These are phyloP conservation scores for Colletotrichum navitas DNA, from an alignment of 2,329 filamentous ascomycete species.

Conservation along the genomic window DNA sequence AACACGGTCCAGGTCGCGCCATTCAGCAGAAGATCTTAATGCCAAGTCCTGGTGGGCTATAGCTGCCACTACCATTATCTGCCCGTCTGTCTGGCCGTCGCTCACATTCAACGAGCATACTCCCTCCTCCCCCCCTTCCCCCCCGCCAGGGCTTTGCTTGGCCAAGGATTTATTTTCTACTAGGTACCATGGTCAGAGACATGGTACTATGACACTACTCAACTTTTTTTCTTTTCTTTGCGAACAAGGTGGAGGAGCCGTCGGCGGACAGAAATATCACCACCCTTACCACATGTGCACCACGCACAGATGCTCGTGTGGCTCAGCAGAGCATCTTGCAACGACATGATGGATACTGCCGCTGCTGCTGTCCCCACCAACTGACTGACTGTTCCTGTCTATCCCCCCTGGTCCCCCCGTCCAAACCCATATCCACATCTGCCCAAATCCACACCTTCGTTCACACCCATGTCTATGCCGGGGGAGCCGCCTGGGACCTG, in stretches of 20 bases:
- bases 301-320: conserved; percentile 48
- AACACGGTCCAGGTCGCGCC: conserved; percentile 49
- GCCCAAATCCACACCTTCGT: conserved; percentile 1
- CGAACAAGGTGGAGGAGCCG: conserved; percentile 43
- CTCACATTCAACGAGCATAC: conserved; percentile 48
- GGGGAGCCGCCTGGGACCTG: conserved; percentile 17
- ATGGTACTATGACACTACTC: neutral
- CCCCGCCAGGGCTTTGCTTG: conserved; percentile 14
- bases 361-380: neutral
- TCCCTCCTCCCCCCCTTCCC: too few relatives aligned
- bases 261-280: conserved; percentile 34
- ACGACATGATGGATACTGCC: conserved; percentile 13
- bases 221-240: neutral
- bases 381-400: conserved; percentile 9
- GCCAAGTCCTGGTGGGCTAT: conserved; percentile 53
- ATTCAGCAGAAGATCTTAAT: conserved; percentile 62
- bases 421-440: conserved; percentile 17
- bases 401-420: neutral
- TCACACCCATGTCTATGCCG: conserved; percentile 12
- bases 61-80: conserved; percentile 48
- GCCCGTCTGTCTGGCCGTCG: conserved; percentile 47
- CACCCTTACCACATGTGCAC: conserved; percentile 34
- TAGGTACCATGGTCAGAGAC: neutral
- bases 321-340: conserved; percentile 51
- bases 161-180: conserved; percentile 7